Evolutionary conservation across 2,329 filamentous ascomycete genomes (phyloP), one percentile per base, ranked within the genome.

Genomic region (Arthrobotrys sphaeroides): DNA sequence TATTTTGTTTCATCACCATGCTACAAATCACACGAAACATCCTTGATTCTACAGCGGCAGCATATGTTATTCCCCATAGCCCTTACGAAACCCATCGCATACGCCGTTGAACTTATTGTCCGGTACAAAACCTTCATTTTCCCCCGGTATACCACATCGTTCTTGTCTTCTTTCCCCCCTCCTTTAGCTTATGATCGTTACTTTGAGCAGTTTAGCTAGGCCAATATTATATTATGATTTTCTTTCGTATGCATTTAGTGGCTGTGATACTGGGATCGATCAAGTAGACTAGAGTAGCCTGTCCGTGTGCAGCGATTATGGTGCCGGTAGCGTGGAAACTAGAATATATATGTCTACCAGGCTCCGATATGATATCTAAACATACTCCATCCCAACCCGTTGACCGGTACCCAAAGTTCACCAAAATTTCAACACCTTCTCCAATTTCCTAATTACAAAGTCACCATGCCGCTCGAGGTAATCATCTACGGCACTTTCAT

Each of bases 401-500:
- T 33, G 5, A 18, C 5, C 13, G 5, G 40, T 16, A 20, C 12
- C 40, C 5, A 18, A 43, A 43, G 5, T 43, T 55, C 6, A 33
- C 33, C n/a, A n/a, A n/a, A n/a, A 42, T 33, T 18, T 24, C 36
- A 45, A 49, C 43, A 49, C 43, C 47, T 22, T 22, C 20, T 6
- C 45, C 20, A 18, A n/a, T n/a, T 28, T 5, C 31, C 47, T 4
- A 26, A 51, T 28, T 9, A 5, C 2, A 6, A 1, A 10, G 26
- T 22, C 49, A 57, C 38, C 28, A 72, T 72, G 67, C 40, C 38
- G n/a, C 42, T 22, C 59, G 38, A 36, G 16, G 51, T 45, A 2
- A 60, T 73, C 20, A 36, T 79, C 42, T 38, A 62, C 28, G 78
- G 78, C 5, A 78, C 77, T 0, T 77, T 79, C 42, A 78, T 79